Evolutionary conservation across 306 rosid genomes (phyloP), one percentile per base, ranked within the genome.

Genomic region (Gastrolobium villosum): DNA sequence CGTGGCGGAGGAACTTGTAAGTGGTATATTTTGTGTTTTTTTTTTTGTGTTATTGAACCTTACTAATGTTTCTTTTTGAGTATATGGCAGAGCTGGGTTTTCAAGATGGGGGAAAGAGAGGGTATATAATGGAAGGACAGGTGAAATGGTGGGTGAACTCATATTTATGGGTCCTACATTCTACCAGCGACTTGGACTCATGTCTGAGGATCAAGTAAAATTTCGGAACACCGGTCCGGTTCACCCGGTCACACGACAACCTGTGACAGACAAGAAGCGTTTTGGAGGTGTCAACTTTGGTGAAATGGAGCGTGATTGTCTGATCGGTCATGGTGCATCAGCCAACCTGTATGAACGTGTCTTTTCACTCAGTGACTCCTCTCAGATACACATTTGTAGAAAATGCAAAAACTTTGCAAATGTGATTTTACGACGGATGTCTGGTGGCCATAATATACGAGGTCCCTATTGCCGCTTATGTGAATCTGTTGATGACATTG

Each of bases 291-390:
- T 96, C 71, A 96, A 96, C 75, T 96, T 96, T 10, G 99, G 99
- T 35, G 99, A 96, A 79, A 96, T 96, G 99, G 99, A 96, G 84
- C 92, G 99, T 3, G 99, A 96, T 81, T 96, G 99, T 78, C 88
- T 96, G 10, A 86, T 96, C 3, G 99, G 98, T 10, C 99, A 96
- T 3, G 99, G 99, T 37, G 99, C 99, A 31, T 93, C 99, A 0
- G 96, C 98, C 34, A 96, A 96, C 86, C 81, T 96, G 77, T 91
- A 96, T 8, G 99, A 96, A 49, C 98, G 99, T 5, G 92, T 96
- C 36, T 96, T 87, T n/a, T 93, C 98, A 0, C 93, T 96, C 15
- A 95, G 98, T 5, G 99, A 91, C 82, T 96, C 90, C 41, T 96
- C 98, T 37, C 91, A 90, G 85, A 91, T 96, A 85, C 89, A 87